Conservation (phyloP, 2,329 filamentous ascomycete genomes). For the Eutypella sp. region DNA sequence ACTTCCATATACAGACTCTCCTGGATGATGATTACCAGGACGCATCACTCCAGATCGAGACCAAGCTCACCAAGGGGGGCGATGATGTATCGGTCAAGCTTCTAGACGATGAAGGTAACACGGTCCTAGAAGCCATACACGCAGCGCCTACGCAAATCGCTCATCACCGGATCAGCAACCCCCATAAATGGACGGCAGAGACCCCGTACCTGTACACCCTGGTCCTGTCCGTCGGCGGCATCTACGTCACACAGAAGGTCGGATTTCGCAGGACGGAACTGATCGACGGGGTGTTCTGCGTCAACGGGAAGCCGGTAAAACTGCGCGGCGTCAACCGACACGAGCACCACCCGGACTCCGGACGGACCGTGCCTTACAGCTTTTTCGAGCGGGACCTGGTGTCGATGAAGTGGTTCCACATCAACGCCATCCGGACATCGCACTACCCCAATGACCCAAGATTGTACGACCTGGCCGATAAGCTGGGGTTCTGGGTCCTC, state of each 20-base stretch:
- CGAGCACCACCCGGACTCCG: slow-evolving; percentile 61
- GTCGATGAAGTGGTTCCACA: slow-evolving; percentile 63
- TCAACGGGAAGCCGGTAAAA: slow-evolving; percentile 61
- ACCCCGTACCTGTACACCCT: slow-evolving; percentile 57
- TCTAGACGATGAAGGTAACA: slow-evolving; percentile 27
- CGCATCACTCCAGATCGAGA: slow-evolving; percentile 44
- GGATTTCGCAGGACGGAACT: slow-evolving; percentile 62
- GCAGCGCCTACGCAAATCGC: slow-evolving; percentile 16
- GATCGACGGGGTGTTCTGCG: slow-evolving; percentile 54
- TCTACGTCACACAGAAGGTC: slow-evolving; percentile 47
- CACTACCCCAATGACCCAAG: slow-evolving; percentile 61
- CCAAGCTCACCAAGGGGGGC: slow-evolving; percentile 35
- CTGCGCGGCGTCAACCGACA: slow-evolving; percentile 67
- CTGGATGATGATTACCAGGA: slow-evolving; percentile 50
- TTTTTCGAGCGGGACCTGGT: slow-evolving; percentile 58
- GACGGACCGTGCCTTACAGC: slow-evolving; percentile 56
- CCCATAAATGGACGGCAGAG: slow-evolving; percentile 65
- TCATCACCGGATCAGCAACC: slow-evolving; percentile 36
- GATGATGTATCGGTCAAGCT: slow-evolving; percentile 29
- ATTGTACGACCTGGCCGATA: slow-evolving; percentile 57
- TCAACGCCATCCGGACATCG: slow-evolving; percentile 65
- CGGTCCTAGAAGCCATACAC: slow-evolving; percentile 1
- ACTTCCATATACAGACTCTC: slow-evolving; percentile 51
- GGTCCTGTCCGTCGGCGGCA: slow-evolving; percentile 29
- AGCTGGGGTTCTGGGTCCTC: slow-evolving; percentile 60